Evolutionary conservation across 441 rosid species (phyloP).

Genomic region (Melastoma candidum): DNA sequence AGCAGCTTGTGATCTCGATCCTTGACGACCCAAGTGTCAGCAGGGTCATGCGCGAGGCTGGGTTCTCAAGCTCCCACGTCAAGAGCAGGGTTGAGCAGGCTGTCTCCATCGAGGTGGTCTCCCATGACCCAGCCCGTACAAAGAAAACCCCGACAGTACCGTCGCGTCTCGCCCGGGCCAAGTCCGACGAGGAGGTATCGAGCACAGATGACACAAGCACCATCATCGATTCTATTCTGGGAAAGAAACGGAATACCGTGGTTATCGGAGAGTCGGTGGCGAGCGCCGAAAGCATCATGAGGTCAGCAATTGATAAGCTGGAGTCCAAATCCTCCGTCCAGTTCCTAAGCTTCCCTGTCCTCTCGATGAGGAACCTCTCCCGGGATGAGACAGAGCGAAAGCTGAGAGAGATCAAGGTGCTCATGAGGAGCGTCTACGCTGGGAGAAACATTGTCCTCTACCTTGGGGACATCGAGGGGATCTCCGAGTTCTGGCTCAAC

Average conservation of each 20-base stretch:
- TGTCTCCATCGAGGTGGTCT: constrained; percentile 29
- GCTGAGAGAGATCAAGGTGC: constrained; percentile 36
- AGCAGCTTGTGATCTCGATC: constrained; percentile 62
- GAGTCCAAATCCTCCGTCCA: constrained; percentile 18
- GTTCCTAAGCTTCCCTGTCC: constrained; percentile 35
- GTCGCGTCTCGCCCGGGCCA: constrained; percentile 13
- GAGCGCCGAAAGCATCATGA: constrained; percentile 31
- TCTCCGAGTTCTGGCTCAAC: constrained; percentile 36
- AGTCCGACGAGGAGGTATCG: constrained; percentile 39
- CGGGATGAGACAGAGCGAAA: constrained; percentile 40
- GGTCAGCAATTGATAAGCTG: constrained; percentile 39
- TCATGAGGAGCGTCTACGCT: constrained; percentile 20
- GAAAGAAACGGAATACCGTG: constrained; percentile 32
- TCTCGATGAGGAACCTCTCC: constrained; percentile 36
- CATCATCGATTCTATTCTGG: constrained; percentile 37
- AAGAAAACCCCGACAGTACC: constrained; percentile 30
- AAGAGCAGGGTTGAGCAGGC: constrained; percentile 54
- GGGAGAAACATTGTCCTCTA: constrained; percentile 33
- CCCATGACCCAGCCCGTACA: constrained; percentile 23
- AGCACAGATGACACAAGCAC: constrained; percentile 7
- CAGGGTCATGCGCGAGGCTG: constrained; percentile 75
- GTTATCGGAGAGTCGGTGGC: constrained; percentile 51
- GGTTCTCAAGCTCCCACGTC: constrained; percentile 62
- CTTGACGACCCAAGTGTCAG: constrained; percentile 73
- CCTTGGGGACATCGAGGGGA: constrained; percentile 55